phyloP scores from a whole-genome alignment of 129 eudicot species.

The Mikania micrantha region DNA sequence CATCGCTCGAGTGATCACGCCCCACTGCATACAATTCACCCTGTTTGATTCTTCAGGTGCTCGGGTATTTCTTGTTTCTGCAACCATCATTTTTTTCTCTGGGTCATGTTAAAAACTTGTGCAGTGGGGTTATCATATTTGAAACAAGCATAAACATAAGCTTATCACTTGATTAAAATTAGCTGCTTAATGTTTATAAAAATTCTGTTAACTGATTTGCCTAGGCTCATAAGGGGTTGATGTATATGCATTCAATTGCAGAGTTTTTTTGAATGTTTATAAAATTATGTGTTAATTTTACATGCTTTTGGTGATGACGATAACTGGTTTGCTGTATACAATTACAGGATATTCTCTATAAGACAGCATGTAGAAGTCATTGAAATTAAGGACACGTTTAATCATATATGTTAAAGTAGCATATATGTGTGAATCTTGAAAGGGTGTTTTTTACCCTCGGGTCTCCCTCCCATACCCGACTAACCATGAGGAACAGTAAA shows the following conservation, averaged over 20 bases:
- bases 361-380: neutral
- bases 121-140: no score
- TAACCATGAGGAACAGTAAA: no score
- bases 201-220: neutral
- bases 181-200: neutral
- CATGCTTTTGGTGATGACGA: neutral
- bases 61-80: neutral
- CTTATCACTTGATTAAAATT: no score
- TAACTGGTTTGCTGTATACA: neutral
- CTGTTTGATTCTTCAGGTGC: conserved; percentile 17
- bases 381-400: neutral
- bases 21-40: no score
- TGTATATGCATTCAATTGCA: neutral
- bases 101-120: no score
- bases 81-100: neutral
- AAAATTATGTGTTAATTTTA: neutral
- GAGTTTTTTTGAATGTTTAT: neutral
- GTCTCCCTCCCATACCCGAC: no score
- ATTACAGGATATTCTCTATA: neutral
- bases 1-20: no score
- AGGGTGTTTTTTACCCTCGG: no score
- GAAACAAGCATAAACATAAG: no score
- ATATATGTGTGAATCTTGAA: neutral
- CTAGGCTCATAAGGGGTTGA: neutral
- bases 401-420: neutral